Percentiles rank a stretch among this genome's conserved stretches.
Conservation (phyloP, 23 red algal species). For the Gracilaria domingensis region DNA sequence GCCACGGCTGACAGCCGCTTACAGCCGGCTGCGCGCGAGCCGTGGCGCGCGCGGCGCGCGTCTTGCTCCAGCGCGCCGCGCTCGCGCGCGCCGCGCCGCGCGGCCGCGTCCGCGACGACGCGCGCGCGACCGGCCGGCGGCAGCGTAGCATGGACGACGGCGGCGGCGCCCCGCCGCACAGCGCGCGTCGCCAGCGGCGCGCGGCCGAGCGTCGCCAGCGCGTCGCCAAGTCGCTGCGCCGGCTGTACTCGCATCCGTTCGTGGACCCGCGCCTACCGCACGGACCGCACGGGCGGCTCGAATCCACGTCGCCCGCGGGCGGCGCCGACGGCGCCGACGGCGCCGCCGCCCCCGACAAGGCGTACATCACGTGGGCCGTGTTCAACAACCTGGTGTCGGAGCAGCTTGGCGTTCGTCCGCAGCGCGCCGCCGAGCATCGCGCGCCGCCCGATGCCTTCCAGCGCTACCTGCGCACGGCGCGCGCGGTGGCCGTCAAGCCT, state of each 20-base stretch:
- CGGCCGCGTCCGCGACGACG: too few species aligned
- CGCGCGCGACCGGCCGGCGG: too few species aligned
- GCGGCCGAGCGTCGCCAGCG: constrained; percentile 4
- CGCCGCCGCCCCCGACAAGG: background rate
- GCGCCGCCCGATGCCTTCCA: background rate
- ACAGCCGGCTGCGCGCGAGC: too few species aligned
- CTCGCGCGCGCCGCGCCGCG: too few species aligned
- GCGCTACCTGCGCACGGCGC: background rate
- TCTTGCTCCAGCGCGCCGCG: too few species aligned
- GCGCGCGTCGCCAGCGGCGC: background rate
- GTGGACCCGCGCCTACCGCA: constrained; percentile 13
- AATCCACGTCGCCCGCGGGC: background rate
- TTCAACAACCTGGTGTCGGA: constrained; percentile 21
- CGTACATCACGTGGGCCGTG: constrained; percentile 21
- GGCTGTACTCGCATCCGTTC: constrained; percentile 16
- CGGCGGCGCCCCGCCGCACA: background rate
- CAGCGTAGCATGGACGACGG: background rate
- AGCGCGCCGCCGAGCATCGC: background rate
- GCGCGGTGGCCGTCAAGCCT: background rate
- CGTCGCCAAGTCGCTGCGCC: background rate
- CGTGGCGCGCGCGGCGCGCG: too few species aligned
- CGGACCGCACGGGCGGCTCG: background rate
- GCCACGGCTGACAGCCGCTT: background rate
- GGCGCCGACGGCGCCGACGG: too few species aligned
- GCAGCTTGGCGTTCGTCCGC: background rate